Evolutionary conservation across 2,329 filamentous ascomycete genomes (phyloP).

Genomic region (Helicocarpus griseus): DNA sequence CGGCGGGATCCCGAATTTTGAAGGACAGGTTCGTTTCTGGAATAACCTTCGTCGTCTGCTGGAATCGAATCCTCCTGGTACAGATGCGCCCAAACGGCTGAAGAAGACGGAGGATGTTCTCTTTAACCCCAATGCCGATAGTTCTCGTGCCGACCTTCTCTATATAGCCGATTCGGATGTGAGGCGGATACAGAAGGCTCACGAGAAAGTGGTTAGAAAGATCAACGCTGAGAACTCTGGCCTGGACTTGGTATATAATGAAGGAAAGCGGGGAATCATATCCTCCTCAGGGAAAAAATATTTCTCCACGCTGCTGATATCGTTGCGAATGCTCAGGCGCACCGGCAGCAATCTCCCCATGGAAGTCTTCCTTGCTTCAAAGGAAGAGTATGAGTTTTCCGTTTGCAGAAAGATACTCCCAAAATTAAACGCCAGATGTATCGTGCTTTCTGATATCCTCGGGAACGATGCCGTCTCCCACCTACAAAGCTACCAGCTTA

Average conservation of each 20-base stretch:
- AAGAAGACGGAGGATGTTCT: slow-evolving; percentile 1
- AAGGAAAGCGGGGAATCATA: slow-evolving; percentile 24
- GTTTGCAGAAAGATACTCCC: slow-evolving; percentile 37
- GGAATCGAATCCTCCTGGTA: background rate
- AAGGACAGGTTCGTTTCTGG: slow-evolving; percentile 3
- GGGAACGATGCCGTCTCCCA: slow-evolving; percentile 16
- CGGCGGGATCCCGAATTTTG: background rate
- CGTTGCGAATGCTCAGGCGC: slow-evolving; percentile 36
- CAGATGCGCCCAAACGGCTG: slow-evolving; percentile 1
- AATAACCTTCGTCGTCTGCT: background rate
- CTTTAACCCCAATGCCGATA: slow-evolving; percentile 18
- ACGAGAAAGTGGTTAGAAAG: slow-evolving; percentile 23
- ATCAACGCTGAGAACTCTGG: slow-evolving; percentile 15
- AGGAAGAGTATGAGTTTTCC: slow-evolving; percentile 32
- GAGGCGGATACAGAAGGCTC: slow-evolving; percentile 21
- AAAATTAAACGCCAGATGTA: slow-evolving; percentile 32
- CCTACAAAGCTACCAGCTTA: slow-evolving; percentile 36
- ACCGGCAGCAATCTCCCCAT: slow-evolving; percentile 36
- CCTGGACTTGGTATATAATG: slow-evolving; percentile 21
- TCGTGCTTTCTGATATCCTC: slow-evolving; percentile 37
- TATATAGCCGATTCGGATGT: slow-evolving; percentile 20
- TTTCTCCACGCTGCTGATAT: slow-evolving; percentile 35
- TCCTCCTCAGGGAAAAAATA: slow-evolving; percentile 34
- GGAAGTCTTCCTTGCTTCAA: slow-evolving; percentile 36
- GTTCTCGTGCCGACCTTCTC: slow-evolving; percentile 21